Base-by-base conservation (phyloP, 2,329 filamentous ascomycete species). In the Aspergillus pseudotamarii region DNA sequence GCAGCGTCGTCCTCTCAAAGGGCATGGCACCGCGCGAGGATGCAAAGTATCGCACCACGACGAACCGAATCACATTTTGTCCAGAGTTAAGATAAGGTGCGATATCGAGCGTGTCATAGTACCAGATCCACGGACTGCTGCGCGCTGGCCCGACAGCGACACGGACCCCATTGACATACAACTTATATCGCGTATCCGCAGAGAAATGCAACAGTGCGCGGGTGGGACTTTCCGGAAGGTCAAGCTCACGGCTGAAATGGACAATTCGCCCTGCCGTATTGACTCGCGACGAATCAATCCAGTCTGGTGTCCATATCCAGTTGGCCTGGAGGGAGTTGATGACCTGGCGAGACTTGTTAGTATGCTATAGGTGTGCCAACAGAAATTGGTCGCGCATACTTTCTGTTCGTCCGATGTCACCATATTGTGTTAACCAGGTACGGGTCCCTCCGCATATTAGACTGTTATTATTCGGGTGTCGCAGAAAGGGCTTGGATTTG, bases 101-200 rank as follows among this genome's bases (percentile, higher is more conserved):
- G 23, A 76, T 75, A 32, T 76, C 72, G 4, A 75, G 32, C 0
- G 67, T 70, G 23, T 76, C 74, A 57, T 75, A 76, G 57, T 74
- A 75, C 74, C 74, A 76, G 19, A 74, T 72, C 56, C 69, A 65
- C 0, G 70, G 72, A 57, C 74, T 78, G 28, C 79, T 71, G 38
- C 77, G 72, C 1, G 73, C 69, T 3, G 79, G 80, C 1, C 80
- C 80, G 3, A 78, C 72, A 3, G 75, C 71, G 16, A 79, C 69
- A 11, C 74, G 71, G 0, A n/a, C 56, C 3, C 73, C 72, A 69
- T 82, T 82, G 46, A 82, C 71, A 32, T 70, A 72, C 3, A 82
- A 69, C 58, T 82, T 81, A 69, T 82, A 82, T 10, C 78, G 72
- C 6, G 80, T 82, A 43, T 82, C 80, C 6, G 80, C 79, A 30